Percentiles rank a stretch among this genome's conserved stretches.
These are phyloP conservation scores for Crucihimalaya himalaica DNA, from an alignment of 345 rosid genomes.

Conservation along the genomic window DNA sequence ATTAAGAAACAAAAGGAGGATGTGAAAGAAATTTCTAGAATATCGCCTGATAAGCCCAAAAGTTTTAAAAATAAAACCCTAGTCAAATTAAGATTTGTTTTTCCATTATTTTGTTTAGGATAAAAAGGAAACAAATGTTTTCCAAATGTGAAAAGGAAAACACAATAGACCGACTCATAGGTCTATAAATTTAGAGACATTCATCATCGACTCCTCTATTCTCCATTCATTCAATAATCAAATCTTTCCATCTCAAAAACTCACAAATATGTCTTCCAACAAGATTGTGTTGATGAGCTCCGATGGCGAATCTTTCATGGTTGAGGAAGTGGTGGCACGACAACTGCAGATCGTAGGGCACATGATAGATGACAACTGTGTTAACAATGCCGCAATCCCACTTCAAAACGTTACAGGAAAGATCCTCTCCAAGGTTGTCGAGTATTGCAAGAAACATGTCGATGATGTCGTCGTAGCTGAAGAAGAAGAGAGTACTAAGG, in stretches of 20 bases:
- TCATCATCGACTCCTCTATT: not conserved
- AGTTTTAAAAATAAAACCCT: too few relatives aligned
- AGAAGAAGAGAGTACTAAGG: not conserved
- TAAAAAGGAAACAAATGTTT: not conserved
- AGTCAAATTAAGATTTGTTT: not conserved
- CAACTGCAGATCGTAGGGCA: conserved; percentile 51
- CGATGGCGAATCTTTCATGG: conserved; percentile 55
- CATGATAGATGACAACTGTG: conserved; percentile 59
- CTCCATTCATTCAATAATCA: not conserved
- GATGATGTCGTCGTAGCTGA: not conserved
- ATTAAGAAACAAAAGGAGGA: too few relatives aligned
- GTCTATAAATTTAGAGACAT: not conserved
- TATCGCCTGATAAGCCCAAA: too few relatives aligned
- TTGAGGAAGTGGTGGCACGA: conserved; percentile 51
- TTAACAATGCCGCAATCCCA: conserved; percentile 49
- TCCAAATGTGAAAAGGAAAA: not conserved
- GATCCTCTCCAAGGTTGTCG: conserved; percentile 61
- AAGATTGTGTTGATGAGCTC: conserved; percentile 40
- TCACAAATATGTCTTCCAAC: not conserved
- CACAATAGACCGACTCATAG: not conserved
- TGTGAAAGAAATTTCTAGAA: not conserved
- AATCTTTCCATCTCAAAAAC: not conserved
- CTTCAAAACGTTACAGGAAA: conserved; percentile 55
- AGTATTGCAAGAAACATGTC: conserved; percentile 51
- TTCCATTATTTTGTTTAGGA: too few relatives aligned